Evolutionary conservation across 345 rosid genomes (phyloP).

Genomic region (Mallotus nudiflorus): DNA sequence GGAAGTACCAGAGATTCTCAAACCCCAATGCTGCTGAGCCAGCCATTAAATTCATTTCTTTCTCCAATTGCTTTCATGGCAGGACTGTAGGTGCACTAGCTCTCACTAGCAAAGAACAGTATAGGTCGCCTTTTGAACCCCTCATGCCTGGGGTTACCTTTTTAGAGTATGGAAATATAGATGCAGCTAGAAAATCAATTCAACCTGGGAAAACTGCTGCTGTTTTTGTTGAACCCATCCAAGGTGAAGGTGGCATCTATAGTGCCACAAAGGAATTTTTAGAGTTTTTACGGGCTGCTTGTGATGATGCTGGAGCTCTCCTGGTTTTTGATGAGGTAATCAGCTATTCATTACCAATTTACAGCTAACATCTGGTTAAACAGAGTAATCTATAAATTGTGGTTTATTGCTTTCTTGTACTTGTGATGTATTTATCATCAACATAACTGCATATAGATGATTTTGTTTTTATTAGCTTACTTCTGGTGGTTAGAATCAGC

Average conservation of each 20-base stretch:
- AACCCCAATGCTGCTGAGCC: slow-evolving; percentile 55
- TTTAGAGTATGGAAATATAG: slow-evolving; percentile 70
- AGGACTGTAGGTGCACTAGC: slow-evolving; percentile 94
- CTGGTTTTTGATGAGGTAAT: slow-evolving; percentile 91
- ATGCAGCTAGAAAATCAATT: slow-evolving; percentile 58
- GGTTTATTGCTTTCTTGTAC: background rate
- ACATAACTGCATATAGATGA: background rate
- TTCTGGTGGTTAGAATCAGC: background rate
- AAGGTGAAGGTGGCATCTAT: slow-evolving; percentile 94
- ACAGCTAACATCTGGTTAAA: background rate
- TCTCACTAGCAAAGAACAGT: slow-evolving; percentile 89
- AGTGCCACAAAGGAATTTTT: slow-evolving; percentile 79
- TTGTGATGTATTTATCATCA: too few relatives aligned
- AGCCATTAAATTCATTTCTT: slow-evolving; percentile 65
- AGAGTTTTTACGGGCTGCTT: slow-evolving; percentile 62
- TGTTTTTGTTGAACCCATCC: slow-evolving; percentile 90
- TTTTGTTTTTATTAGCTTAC: background rate
- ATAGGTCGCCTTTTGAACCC: slow-evolving; percentile 86
- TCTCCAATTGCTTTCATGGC: slow-evolving; percentile 84
- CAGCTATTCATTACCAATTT: background rate
- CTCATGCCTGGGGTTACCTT: slow-evolving; percentile 98
- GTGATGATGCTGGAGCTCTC: slow-evolving; percentile 79
- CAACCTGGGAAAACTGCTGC: slow-evolving; percentile 69
- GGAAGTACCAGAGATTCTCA: slow-evolving; percentile 73
- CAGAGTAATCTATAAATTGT: too few relatives aligned